Evolutionary conservation across 345 rosid genomes (phyloP), one percentile per base, ranked within the genome.

Genomic region (Populus simonii): DNA sequence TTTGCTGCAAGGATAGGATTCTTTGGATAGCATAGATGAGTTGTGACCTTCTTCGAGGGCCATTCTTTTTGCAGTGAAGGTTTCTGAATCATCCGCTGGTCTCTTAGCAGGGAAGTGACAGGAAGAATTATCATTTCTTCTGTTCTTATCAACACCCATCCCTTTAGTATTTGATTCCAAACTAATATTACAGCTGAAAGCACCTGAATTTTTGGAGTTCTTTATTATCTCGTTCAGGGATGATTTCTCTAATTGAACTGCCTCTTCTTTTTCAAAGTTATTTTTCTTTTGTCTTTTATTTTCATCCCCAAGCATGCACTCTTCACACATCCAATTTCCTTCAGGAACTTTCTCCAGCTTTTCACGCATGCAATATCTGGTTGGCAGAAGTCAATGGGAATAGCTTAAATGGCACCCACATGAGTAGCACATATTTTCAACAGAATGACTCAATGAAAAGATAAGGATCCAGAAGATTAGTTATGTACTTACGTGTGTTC

Each of bases 401-500:
- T 15, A 35, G 29, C 9, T 20, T 20, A 68, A 68, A 68, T 18
- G 39, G 35, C 2, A 68, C 43, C 12, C 71, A 36, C 43, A 36
- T 8, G 43, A 68, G 18, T 38, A 22, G 35, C 29, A 27, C 29
- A 65, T 29, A 27, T 65, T 65, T 11, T 23, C 16, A 23, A 16
- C 25, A 27, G 33, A 67, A 67, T 67, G 39, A 33, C 9, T 27
- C 20, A 33, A 35, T 36, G 36, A 36, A 20, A 68, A 16, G 25
- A 17, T 4, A 68, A 35, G 25, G 43, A 71, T 61, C 31, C 74
- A 71, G 25, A 27, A 71, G 22, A 3, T 29, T 17, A 51, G 25
- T 41, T 23, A 49, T 16, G 10, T 25, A 29, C 94, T 86, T 89
- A 94, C 98, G 84, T 94, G 90, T 94, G 98, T 87, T 94, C 98